Evolutionary conservation across 495 filamentous ascomycete species (phyloP), one percentile per base, ranked within the genome.

Genomic region (Sphaerosporella brunnea): DNA sequence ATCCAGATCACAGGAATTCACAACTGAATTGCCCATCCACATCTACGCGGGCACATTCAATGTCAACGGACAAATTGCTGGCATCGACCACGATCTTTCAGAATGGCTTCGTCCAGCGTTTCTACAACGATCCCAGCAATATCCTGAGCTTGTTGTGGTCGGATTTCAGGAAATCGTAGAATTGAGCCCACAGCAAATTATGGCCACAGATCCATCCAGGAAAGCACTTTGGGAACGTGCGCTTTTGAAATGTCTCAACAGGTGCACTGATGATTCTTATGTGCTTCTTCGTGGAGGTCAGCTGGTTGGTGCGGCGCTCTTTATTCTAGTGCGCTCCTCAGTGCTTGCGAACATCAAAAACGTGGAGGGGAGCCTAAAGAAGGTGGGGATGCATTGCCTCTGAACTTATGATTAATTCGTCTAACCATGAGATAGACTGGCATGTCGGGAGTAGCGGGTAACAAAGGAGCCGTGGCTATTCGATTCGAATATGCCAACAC

Each of bases 81-180:
- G 87, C 9, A 71, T 84, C 21, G 71, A 78, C 23, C 69, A 81
- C 51, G 87, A 97, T 62, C 68, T 97, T 13, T 77, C 80, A 2
- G 68, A 77, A 4, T 97, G 90, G 90, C 69, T 97, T 21, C 82
- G 73, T 59, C 74, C 74, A 18, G 48, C 56, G 15, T 69, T 73
- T 25, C 62, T 74, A 1, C 69, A 69, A 23, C 52, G 59, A 5
- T 62, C 66, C 18, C 70, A 75, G 36, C 53, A 68, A 45, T 67
- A 73, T 18, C 82, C 92, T 18, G 76, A 85, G 39, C 80, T 99
- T 26, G 74, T 92, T 42, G 86, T 77, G 7, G 76, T 94, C 23
- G 90, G 84, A 0, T 96, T 99, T 54, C 90, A 99, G 55, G 90
- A 99, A 65, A 96, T 99, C 45, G 92, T 99, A 13, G 79, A 88